phyloP scores from a whole-genome alignment of 257 asterid genomes.

The Solanum corneliomulleri region DNA sequence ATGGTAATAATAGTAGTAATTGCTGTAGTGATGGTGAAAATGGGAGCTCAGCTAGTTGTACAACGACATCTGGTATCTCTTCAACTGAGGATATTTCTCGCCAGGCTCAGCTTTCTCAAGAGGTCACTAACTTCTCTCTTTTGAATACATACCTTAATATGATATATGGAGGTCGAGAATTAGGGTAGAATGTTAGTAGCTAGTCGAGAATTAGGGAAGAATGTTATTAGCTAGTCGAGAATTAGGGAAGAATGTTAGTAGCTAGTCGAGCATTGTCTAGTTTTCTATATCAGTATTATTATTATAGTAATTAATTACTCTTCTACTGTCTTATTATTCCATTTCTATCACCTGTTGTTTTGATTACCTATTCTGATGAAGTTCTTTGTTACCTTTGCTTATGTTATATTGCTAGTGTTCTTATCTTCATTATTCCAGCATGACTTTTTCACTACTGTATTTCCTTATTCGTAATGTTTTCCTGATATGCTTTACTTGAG shows the following conservation, averaged over 20 bases:
- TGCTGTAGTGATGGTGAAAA: constrained; percentile 36
- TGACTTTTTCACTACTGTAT: background rate
- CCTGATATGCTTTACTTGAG: background rate
- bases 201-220: too few relatives aligned
- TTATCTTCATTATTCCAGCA: background rate
- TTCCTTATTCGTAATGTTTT: background rate
- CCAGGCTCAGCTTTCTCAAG: constrained; percentile 61
- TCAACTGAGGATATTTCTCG: constrained; percentile 42
- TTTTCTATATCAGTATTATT: background rate
- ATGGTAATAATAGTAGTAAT: background rate
- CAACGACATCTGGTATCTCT: constrained; percentile 9
- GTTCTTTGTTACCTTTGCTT: background rate
- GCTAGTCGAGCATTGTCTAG: background rate
- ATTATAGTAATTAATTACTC: background rate
- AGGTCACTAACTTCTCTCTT: constrained; percentile 16
- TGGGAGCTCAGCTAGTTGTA: constrained; percentile 20
- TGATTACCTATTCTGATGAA: background rate
- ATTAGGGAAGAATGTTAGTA: too few relatives aligned
- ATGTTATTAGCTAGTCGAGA: too few relatives aligned
- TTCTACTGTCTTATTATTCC: background rate
- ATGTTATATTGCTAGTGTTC: background rate
- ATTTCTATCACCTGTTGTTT: too few relatives aligned
- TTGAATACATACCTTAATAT: background rate
- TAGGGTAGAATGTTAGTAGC: background rate
- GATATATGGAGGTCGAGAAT: background rate